Base-by-base conservation (phyloP, 2,329 filamentous ascomycete species). In the Ascochyta clinopodiicola region DNA sequence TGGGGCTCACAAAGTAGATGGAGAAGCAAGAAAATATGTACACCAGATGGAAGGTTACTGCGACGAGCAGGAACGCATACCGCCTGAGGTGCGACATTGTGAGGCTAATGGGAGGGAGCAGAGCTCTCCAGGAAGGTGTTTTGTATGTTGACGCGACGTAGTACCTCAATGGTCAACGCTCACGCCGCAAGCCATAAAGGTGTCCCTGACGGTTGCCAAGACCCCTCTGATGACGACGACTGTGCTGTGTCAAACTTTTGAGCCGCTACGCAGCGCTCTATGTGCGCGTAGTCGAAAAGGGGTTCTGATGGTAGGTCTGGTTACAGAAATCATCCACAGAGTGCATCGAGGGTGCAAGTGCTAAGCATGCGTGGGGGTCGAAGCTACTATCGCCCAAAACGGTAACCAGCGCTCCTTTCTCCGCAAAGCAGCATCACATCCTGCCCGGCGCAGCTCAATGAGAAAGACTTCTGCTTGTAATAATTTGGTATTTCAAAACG, bases 21-120 rank as follows among this genome's bases (percentile, higher is more conserved):
- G 97, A 93, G 79, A 99, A 99, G 70, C 98, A 98, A 57, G 92
- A 96, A 73, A 89, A 90, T 52, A 96, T 89, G 76, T 99, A 99
- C 62, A 96, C 86, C 49, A 98, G 76, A 78, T 99, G 96, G 75
- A 99, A 99, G 58, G 94, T 80, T 72, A 97, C 85, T 67, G 95
- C 95, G 73, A 96, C 86, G 73, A 89, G 88, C 76, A 98, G 79
- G 75, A 99, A 98, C 73, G 88, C 88, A 71, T 90, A 85, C 73
- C 93, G 91, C 64, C 84, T 81, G 56, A 87, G 77, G 69, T 84
- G 83, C 67, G 79, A 78, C 80, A 82, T 82, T 51, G 46, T 64
- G 58, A 62, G 48, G 47, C 15, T 47, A 56, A 58, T 48, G 39
- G 49, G 34, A 58, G 68, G 50, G 39, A 51, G 31, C 58, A 69